These are phyloP conservation scores for Tolypocladium paradoxum DNA, from an alignment of 2,329 filamentous ascomycete genomes.

Conservation along the genomic window DNA sequence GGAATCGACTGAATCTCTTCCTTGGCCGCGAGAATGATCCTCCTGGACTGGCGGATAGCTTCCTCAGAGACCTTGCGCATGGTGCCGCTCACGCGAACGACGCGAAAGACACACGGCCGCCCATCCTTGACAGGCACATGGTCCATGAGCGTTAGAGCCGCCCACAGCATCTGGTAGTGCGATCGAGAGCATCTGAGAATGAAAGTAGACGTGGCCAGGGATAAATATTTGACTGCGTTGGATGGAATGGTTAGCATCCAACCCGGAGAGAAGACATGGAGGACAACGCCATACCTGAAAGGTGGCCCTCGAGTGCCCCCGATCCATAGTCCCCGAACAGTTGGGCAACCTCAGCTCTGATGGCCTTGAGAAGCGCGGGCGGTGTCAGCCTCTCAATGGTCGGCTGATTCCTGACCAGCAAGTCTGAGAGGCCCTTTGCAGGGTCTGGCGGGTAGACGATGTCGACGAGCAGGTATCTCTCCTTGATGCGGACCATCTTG, in stretches of 20 bases:
- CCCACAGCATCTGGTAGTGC: conserved; percentile 83
- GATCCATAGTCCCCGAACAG: conserved; percentile 86
- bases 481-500: conserved; percentile 87
- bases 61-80: conserved; percentile 89
- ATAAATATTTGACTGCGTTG: conserved; percentile 76
- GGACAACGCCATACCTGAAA: conserved; percentile 46
- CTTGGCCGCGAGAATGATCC: conserved; percentile 57
- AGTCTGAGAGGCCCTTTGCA: conserved; percentile 36
- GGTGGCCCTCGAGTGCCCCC: conserved; percentile 57
- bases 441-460: conserved; percentile 69
- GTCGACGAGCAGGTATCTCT: conserved; percentile 90
- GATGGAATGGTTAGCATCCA: conserved; percentile 1
- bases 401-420: conserved; percentile 68
- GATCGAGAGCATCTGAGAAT: conserved; percentile 77
- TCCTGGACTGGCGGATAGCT: conserved; percentile 66
- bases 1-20: conserved; percentile 18
- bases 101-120: conserved; percentile 65
- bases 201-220: conserved; percentile 82
- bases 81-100: conserved; percentile 82
- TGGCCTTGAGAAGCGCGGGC: conserved; percentile 53
- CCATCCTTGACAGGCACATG: conserved; percentile 50
- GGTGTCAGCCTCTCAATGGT: conserved; percentile 62
- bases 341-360: conserved; percentile 58
- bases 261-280: neutral
- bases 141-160: conserved; percentile 72